Evolutionary conservation across 225 moss, liverwort and hornwort species (phyloP).

Genomic region (Physcomitrium patens): DNA sequence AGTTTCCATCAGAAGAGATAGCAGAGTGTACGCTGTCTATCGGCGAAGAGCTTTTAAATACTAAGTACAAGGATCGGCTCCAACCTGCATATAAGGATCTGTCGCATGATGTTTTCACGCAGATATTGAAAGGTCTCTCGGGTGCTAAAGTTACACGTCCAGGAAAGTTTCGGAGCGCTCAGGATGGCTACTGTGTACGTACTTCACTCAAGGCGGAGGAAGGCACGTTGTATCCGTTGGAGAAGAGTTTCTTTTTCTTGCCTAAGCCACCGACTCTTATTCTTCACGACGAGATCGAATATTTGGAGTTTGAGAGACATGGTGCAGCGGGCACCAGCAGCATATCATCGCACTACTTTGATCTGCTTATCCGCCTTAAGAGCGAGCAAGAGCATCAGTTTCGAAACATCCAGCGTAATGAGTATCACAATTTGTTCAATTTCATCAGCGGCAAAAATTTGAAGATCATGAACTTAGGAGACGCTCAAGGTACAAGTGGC

Average conservation of each 20-base stretch:
- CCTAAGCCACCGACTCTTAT: constrained; percentile 98
- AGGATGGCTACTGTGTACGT: constrained; percentile 84
- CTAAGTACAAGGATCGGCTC: constrained; percentile 93
- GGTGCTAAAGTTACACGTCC: constrained; percentile 96
- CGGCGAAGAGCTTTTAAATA: constrained; percentile 87
- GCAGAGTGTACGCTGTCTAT: constrained; percentile 95
- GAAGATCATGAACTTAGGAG: constrained; percentile 96
- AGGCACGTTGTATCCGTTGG: constrained; percentile 93
- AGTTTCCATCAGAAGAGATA: constrained; percentile 83
- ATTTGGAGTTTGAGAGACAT: constrained; percentile 96
- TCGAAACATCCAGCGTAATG: constrained; percentile 93
- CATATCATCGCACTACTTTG: constrained; percentile 98
- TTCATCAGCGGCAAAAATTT: constrained; percentile 92
- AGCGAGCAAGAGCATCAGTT: constrained; percentile 99
- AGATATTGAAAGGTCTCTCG: constrained; percentile 86
- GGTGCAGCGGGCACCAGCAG: constrained; percentile 97
- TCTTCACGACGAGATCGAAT: constrained; percentile 98
- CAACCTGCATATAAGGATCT: constrained; percentile 90
- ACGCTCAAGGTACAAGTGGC: constrained; percentile 85
- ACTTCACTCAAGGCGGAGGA: constrained; percentile 97
- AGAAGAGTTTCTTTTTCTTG: constrained; percentile 99
- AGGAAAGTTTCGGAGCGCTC: constrained; percentile 95
- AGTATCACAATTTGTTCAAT: constrained; percentile 94
- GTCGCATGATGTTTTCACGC: constrained; percentile 89
- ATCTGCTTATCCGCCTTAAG: constrained; percentile 93